phyloP scores from a whole-genome alignment of 2,329 filamentous ascomycete species.

The Talaromyces albobiverticillius region DNA sequence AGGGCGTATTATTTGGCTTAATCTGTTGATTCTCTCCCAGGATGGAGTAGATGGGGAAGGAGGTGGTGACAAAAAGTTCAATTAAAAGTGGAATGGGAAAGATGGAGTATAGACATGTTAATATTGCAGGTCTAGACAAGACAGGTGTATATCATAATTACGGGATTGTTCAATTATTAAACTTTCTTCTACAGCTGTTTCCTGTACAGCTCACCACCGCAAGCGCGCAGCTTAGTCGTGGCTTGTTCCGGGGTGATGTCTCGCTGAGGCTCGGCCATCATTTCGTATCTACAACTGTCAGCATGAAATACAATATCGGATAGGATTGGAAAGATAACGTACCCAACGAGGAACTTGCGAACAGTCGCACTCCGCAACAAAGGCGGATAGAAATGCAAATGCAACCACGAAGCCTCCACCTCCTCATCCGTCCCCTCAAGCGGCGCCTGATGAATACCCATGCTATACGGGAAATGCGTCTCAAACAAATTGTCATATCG shows the following conservation, averaged over 20 bases:
- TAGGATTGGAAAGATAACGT: too few relatives aligned
- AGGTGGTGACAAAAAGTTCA: too few relatives aligned
- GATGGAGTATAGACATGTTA: neutral
- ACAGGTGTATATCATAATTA: neutral
- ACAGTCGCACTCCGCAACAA: constrained; percentile 89
- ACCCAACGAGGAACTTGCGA: constrained; percentile 89
- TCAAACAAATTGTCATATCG: constrained; percentile 97
- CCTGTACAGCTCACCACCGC: constrained; percentile 80
- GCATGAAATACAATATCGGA: neutral
- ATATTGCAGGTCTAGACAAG: neutral
- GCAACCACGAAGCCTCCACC: constrained; percentile 82
- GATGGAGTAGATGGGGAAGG: neutral
- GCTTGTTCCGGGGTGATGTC: constrained; percentile 98
- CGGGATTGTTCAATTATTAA: neutral
- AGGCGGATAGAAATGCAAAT: constrained; percentile 97
- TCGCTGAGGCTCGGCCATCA: constrained; percentile 95
- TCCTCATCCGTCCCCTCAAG: constrained; percentile 78
- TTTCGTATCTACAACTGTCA: constrained; percentile 63
- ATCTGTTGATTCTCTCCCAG: neutral
- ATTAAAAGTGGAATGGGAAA: neutral
- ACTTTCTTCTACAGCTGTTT: constrained; percentile 48
- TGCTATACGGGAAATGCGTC: constrained; percentile 95
- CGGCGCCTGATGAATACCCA: constrained; percentile 93
- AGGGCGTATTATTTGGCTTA: constrained; percentile 28
- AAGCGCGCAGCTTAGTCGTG: constrained; percentile 69